Conservation (phyloP, 2,329 filamentous ascomycete genomes). For the Monosporascus sp. region DNA sequence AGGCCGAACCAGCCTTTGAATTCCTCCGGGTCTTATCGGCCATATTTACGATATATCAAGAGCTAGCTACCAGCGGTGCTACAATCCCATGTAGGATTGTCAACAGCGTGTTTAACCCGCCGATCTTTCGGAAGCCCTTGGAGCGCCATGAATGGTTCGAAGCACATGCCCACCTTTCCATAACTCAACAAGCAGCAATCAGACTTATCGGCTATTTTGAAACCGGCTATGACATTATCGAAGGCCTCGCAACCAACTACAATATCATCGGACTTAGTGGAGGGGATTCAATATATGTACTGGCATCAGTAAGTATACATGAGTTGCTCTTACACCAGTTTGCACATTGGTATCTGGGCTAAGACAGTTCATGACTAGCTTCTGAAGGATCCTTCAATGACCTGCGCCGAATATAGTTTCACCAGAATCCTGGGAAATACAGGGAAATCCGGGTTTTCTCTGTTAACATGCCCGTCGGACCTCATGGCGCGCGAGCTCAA, state of each 20-base stretch:
- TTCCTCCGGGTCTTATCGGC: slow-evolving; percentile 1
- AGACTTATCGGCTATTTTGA: slow-evolving; percentile 3
- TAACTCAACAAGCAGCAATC: neutral
- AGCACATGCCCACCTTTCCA: neutral
- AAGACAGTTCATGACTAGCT: neutral
- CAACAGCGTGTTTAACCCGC: slow-evolving; percentile 1
- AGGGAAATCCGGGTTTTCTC: slow-evolving; percentile 3
- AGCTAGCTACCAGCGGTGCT: slow-evolving; percentile 1
- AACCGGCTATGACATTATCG: neutral
- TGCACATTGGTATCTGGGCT: neutral
- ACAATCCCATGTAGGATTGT: slow-evolving; percentile 4
- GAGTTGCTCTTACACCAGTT: neutral
- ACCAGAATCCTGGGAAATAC: slow-evolving; percentile 7
- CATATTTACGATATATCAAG: slow-evolving; percentile 1
- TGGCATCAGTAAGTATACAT: neutral
- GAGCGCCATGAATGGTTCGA: neutral
- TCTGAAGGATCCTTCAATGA: slow-evolving; percentile 1
- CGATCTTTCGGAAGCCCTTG: neutral
- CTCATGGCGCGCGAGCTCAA: neutral
- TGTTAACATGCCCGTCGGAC: neutral
- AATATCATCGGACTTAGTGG: slow-evolving; percentile 3
- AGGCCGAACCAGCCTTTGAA: slow-evolving; percentile 1
- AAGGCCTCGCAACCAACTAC: neutral
- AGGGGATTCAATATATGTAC: slow-evolving; percentile 1
- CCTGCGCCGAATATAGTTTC: neutral